These are phyloP conservation scores for Waltiozyma sp. DNA, from an alignment of 1,139 yeast species.

Conservation along the genomic window DNA sequence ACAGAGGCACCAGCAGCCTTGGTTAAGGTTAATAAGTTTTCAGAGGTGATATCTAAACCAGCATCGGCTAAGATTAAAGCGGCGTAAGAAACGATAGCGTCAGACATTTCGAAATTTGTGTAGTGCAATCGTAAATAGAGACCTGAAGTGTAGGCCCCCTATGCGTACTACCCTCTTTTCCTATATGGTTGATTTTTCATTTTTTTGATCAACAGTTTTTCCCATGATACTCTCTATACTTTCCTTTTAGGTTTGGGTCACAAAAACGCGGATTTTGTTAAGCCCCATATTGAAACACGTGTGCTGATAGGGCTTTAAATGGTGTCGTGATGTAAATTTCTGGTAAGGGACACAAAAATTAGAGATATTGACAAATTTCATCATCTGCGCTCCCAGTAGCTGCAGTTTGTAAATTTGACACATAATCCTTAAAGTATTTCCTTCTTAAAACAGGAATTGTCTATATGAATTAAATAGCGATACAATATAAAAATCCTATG, in stretches of 20 bases:
- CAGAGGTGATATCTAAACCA: constrained; percentile 89
- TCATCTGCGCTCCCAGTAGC: too few species aligned
- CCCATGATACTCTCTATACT: not conserved
- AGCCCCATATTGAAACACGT: not conserved
- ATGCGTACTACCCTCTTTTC: too few species aligned
- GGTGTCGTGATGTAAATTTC: not conserved
- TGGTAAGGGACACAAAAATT: not conserved
- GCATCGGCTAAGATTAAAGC: constrained; percentile 98
- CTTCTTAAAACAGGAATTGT: too few species aligned
- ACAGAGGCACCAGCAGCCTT: constrained; percentile 86
- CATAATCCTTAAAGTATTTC: too few species aligned
- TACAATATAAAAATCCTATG: too few species aligned
- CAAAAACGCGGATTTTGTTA: not conserved
- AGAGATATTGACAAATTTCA: too few species aligned
- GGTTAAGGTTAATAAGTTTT: constrained; percentile 76
- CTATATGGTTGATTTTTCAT: not conserved
- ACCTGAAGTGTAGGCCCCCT: too few species aligned
- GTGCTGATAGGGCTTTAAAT: not conserved
- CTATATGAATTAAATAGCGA: too few species aligned
- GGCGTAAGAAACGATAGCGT: constrained; percentile 50
- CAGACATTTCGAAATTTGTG: constrained; percentile 31
- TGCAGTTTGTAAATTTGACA: too few species aligned
- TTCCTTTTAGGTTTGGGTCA: not conserved
- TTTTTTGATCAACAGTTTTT: not conserved
- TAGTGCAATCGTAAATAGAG: not conserved